phyloP scores from a whole-genome alignment of 306 rosid genomes.

The Medicago arabica region DNA sequence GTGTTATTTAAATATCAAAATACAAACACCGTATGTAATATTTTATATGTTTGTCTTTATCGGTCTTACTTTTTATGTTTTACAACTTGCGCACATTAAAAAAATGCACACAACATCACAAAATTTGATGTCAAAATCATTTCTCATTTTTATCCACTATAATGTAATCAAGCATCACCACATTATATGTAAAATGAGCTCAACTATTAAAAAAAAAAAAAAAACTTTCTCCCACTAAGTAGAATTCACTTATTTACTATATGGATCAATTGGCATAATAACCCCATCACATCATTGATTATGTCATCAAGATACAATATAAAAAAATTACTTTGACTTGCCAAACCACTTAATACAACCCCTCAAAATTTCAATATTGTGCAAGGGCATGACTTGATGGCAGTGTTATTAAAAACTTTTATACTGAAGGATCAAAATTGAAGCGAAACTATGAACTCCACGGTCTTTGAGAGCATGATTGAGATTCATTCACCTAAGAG shows the following conservation, averaged over 20 bases:
- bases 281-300: neutral
- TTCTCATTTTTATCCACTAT: neutral
- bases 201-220: too few relatives aligned
- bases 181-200: neutral
- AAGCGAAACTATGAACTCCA: constrained; percentile 25
- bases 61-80: too few relatives aligned
- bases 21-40: too few relatives aligned
- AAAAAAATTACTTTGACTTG: neutral
- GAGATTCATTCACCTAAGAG: constrained; percentile 52
- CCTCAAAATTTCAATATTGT: neutral
- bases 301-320: neutral
- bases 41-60: too few relatives aligned
- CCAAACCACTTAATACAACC: neutral
- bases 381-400: neutral
- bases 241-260: neutral
- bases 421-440: constrained; percentile 36
- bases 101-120: too few relatives aligned
- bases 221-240: neutral
- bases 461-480: constrained; percentile 29
- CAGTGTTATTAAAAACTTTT: neutral
- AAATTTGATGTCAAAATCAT: too few relatives aligned
- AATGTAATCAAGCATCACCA: neutral
- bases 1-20: too few relatives aligned
- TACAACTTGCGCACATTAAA: too few relatives aligned
- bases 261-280: neutral